Evolutionary conservation across 2,329 filamentous ascomycete species (phyloP).

Genomic region (Alternaria brassicicola): DNA sequence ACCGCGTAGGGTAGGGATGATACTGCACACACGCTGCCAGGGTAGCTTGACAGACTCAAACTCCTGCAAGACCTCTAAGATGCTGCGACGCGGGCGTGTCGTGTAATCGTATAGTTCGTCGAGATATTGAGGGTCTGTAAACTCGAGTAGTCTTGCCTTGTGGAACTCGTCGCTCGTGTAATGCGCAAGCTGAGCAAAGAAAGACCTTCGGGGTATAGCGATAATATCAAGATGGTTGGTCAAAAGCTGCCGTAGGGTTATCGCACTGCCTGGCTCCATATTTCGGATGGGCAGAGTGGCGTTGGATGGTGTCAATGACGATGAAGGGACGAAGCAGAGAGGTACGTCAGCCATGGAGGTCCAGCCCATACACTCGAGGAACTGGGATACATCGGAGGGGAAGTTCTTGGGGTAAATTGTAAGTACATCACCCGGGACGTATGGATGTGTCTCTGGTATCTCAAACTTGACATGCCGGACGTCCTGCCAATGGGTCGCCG

Average conservation of each 20-base stretch:
- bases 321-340: constrained; percentile 60
- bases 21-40: constrained; percentile 70
- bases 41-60: constrained; percentile 86
- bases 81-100: constrained; percentile 84
- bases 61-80: constrained; percentile 89
- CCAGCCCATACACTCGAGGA: constrained; percentile 85
- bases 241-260: constrained; percentile 77
- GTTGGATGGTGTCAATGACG: constrained; percentile 41
- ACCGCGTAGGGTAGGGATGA: constrained; percentile 84
- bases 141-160: constrained; percentile 80
- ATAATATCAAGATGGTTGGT: constrained; percentile 87
- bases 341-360: constrained; percentile 70
- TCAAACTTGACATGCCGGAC: constrained; percentile 77
- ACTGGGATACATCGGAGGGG: constrained; percentile 74
- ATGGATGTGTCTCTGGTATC: constrained; percentile 53
- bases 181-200: constrained; percentile 79
- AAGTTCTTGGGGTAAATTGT: constrained; percentile 89
- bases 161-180: constrained; percentile 76
- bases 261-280: constrained; percentile 46
- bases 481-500: constrained; percentile 85
- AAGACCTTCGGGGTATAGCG: constrained; percentile 83
- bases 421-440: constrained; percentile 77
- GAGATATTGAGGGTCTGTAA: constrained; percentile 76
- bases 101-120: constrained; percentile 98
- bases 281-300: constrained; percentile 49